A percentile compares a stretch with the other conserved stretches of the same genome.
These are phyloP conservation scores for Filosporella fistucella DNA, from an alignment of 495 filamentous ascomycete species.

Conservation along the genomic window DNA sequence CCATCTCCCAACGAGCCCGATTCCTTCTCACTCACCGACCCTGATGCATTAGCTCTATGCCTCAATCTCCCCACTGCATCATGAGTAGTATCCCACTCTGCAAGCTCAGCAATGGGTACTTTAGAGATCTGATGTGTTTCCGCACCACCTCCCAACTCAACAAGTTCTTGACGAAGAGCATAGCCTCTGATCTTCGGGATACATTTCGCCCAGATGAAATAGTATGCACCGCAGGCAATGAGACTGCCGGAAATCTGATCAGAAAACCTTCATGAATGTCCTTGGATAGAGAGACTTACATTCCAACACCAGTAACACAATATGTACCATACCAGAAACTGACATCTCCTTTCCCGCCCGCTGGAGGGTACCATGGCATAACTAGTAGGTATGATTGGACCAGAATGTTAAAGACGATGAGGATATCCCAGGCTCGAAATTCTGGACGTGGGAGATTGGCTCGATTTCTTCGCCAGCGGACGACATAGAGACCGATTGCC, in stretches of 20 bases:
- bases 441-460: conserved; percentile 35
- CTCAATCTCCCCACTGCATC: conserved; percentile 29
- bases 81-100: conserved; percentile 50
- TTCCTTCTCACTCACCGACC: too few relatives aligned
- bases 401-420: conserved; percentile 49
- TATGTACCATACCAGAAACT: conserved; percentile 69
- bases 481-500: conserved; percentile 46
- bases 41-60: too few relatives aligned
- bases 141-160: conserved; percentile 39
- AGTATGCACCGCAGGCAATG: conserved; percentile 47
- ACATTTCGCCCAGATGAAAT: conserved; percentile 48
- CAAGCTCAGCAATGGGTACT: conserved; percentile 43
- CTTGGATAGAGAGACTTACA: neutral
- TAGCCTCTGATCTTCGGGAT: conserved; percentile 48
- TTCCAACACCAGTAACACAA: conserved; percentile 39
- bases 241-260: conserved; percentile 30
- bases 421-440: conserved; percentile 51
- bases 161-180: conserved; percentile 46
- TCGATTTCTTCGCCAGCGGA: conserved; percentile 44
- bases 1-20: too few relatives aligned
- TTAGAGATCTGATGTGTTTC: conserved; percentile 50
- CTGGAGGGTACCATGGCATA: conserved; percentile 62
- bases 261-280: neutral
- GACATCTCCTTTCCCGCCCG: conserved; percentile 53
- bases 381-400: conserved; percentile 52